phyloP scores from a whole-genome alignment of 164 flowering plant species.

The Tetracentron sinense region DNA sequence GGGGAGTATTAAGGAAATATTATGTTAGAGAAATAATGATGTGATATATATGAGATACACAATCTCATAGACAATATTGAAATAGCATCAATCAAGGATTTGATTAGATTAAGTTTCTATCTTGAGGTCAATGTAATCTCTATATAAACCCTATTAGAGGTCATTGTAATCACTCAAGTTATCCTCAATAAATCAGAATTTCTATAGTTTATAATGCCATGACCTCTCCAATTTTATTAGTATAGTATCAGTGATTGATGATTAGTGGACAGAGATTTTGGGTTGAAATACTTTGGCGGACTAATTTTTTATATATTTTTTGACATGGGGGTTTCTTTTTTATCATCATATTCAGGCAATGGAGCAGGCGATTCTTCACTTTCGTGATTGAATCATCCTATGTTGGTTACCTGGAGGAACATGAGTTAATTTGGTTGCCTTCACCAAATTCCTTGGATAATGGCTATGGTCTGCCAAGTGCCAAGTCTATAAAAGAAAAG shows the following conservation, averaged over 20 bases:
- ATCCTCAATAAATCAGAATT: too few relatives aligned
- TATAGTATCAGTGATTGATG: slow-evolving; percentile 6
- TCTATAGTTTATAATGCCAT: not conserved
- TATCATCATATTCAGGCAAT: slow-evolving; percentile 47
- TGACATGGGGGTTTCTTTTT: slow-evolving; percentile 33
- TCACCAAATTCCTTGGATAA: slow-evolving; percentile 28
- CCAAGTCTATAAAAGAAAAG: too few relatives aligned
- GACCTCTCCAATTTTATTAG: not conserved
- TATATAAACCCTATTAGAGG: too few relatives aligned
- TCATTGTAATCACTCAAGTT: too few relatives aligned
- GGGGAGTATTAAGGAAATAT: too few relatives aligned
- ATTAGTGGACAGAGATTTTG: slow-evolving; percentile 8
- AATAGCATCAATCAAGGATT: too few relatives aligned
- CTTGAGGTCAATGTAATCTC: too few relatives aligned
- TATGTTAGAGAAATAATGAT: too few relatives aligned
- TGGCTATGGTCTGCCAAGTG: slow-evolving; percentile 22
- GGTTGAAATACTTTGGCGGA: slow-evolving; percentile 10
- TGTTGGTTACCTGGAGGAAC: slow-evolving; percentile 37
- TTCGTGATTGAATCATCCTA: slow-evolving; percentile 33
- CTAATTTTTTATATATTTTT: slow-evolving; percentile 17
- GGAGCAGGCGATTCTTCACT: slow-evolving; percentile 28
- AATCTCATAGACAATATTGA: too few relatives aligned
- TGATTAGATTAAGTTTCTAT: too few relatives aligned
- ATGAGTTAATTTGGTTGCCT: slow-evolving; percentile 29
- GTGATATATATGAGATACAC: too few relatives aligned